Percentiles rank a stretch among this genome's conserved stretches.
Evolutionary conservation across 768 basidiomycete species (phyloP).

Genomic region (Mycena polygramma): DNA sequence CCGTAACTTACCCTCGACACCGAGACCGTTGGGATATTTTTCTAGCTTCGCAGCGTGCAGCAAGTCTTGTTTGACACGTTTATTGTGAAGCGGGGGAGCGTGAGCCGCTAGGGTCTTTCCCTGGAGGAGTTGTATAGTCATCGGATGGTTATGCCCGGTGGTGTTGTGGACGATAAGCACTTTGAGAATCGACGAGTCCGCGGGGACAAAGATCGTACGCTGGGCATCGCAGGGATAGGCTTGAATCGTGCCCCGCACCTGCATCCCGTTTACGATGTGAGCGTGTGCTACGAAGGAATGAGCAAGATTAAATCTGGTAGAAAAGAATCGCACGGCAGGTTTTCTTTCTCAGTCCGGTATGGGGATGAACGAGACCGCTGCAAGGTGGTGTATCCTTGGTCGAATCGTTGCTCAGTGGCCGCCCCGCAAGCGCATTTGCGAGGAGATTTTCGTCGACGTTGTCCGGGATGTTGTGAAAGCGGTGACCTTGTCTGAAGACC

Average conservation of each 20-base stretch:
- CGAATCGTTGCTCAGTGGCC: conserved; percentile 1
- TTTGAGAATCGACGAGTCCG: background rate
- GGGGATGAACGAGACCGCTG: conserved; percentile 22
- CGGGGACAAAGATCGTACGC: conserved; percentile 14
- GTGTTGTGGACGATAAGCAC: conserved; percentile 12
- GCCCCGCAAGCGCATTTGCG: conserved; percentile 3
- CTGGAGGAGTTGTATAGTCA: background rate
- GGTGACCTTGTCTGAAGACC: background rate
- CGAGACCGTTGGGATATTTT: too few relatives aligned
- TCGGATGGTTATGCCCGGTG: conserved; percentile 17
- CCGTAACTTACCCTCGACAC: too few relatives aligned
- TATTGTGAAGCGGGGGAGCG: too few relatives aligned
- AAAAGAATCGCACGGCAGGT: too few relatives aligned
- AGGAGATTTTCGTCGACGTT: conserved; percentile 22
- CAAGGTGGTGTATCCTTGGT: conserved; percentile 19
- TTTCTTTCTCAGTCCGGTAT: conserved; percentile 16
- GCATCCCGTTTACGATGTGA: too few relatives aligned
- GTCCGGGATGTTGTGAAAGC: background rate
- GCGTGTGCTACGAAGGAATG: too few relatives aligned
- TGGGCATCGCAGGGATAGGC: background rate
- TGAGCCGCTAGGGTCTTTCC: conserved; percentile 3
- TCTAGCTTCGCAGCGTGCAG: too few relatives aligned
- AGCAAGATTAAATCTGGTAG: too few relatives aligned
- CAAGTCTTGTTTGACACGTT: too few relatives aligned
- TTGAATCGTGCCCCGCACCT: too few relatives aligned